Evolutionary conservation across 2,329 filamentous ascomycete genomes (phyloP), one percentile per base, ranked within the genome.

Genomic region (Paraconiothyrium brasiliense): DNA sequence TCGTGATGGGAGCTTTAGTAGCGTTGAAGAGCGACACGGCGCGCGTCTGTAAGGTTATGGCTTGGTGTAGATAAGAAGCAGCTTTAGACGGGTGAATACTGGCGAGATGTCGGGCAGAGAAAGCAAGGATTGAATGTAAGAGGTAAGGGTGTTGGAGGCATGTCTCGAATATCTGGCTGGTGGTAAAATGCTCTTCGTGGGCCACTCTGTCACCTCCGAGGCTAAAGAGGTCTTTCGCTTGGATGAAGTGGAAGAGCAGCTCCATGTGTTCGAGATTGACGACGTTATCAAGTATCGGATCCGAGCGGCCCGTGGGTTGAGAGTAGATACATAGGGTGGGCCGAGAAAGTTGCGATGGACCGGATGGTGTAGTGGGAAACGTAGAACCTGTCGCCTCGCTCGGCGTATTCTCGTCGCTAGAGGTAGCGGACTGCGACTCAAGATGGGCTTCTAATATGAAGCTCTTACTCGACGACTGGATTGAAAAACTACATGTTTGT

Each of bases 181-280:
- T 57, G 24, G 61, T 58, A n/a, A 57, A 41, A 6, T 58, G 56
- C 20, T 66, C 58, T 51, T 66, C 51, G 20, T 66, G 60, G 10
- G 65, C 56, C 35, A 49, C 52, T 27, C 69, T 63, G 14, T 68
- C 65, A 10, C 63, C 64, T 32, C 66, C 61, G 8, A 78, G 61
- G 32, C 67, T 68, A 39, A 76, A 72, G 39, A 76, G 66, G 9
- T 70, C 62, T 14, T 64, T 51, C 32, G 70, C 58, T 32, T n/a
- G 44, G 41, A 61, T 56, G n/a, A 74, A 63, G 50, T 79, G 76
- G 24, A 76, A 62, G 35, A 80, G 65, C 20, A 79, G 74, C 50
- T 80, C 76, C 68, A 76, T 76, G 60, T 80, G 78, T 35, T 67
- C 61, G 27, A 74, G 51, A 24, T 80, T 79, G 39, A 80, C 62